Evolutionary conservation across 768 basidiomycete genomes (phyloP), one percentile per base, ranked within the genome.

Genomic region (Trametes punicea): DNA sequence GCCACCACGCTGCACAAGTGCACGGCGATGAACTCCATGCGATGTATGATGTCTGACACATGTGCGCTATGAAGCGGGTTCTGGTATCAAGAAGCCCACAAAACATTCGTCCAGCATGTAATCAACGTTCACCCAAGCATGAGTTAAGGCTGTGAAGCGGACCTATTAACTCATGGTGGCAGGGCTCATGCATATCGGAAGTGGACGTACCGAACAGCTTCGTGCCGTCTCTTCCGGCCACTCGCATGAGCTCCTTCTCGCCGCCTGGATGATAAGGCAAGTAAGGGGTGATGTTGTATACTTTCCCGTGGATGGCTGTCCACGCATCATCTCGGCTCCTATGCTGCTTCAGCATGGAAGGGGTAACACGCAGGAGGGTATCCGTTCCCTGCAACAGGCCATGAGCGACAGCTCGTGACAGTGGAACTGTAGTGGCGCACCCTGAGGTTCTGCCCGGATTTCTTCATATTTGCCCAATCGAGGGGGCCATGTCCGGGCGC

Each of bases 111-210:
- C 95, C 20, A 99, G 77, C 92, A 98, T 97, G 64, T 87, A 87
- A 47, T 99, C 96, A n/a, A 81, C 83, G 63, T 93, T 98, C 29
- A 99, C 94, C 96, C 96, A 99, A 3, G 87, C 90, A 70, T 99
- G 96, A 0, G 95, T 98, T 21, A 81, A 72, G 42, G 88, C 96
- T 98, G 61, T 10, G 30, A 31, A 40, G 44, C 49, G 16, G 18
- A 23, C 34, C 48, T 15, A 50, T 41, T 29, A 34, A 51, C 56
- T 31, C 40, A 13, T 27, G 40, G 26, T 57, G n/a, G 46, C 27
- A 16, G n/a, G 26, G 10, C 15, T 31, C 41, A 20, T n/a, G 25
- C 30, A 31, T 15, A 25, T 20, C 23, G 38, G 44, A 11, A 52
- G 23, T 21, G 25, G 4, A 59, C 89, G 64, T 69, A 96, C 96